phyloP scores from a whole-genome alignment of 805 yeast species.

The Lipomyces mesembrius region DNA sequence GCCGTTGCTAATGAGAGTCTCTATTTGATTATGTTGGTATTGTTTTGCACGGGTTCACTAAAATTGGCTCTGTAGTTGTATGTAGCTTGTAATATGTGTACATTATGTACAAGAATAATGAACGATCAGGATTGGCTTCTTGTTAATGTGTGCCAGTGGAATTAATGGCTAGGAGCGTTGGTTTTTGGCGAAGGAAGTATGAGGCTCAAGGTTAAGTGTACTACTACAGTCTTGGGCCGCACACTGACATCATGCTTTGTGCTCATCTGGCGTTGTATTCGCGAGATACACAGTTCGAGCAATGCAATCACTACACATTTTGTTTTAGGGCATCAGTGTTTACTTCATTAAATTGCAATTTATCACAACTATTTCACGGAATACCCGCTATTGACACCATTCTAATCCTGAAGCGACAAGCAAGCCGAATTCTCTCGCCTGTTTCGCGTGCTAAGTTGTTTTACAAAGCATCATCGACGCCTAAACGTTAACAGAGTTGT shows the following conservation, averaged over 20 bases:
- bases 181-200: too few species aligned
- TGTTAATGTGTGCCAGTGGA: too few species aligned
- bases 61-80: constrained; percentile 1
- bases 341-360: background rate
- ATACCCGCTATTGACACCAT: background rate
- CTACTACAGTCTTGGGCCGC: too few species aligned
- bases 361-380: background rate
- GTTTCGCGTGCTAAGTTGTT: too few species aligned
- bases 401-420: background rate
- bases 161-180: too few species aligned
- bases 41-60: constrained; percentile 2
- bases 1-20: background rate
- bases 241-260: too few species aligned
- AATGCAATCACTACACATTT: background rate
- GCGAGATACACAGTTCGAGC: background rate
- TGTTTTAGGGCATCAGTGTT: background rate
- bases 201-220: too few species aligned
- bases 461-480: too few species aligned
- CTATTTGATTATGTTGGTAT: background rate
- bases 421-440: background rate
- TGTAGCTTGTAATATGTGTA: background rate
- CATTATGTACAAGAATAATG: background rate
- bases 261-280: background rate
- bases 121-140: background rate
- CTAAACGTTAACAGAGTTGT: too few species aligned